Base-by-base conservation (phyloP, 345 rosid genomes). In the Isatis tinctoria region DNA sequence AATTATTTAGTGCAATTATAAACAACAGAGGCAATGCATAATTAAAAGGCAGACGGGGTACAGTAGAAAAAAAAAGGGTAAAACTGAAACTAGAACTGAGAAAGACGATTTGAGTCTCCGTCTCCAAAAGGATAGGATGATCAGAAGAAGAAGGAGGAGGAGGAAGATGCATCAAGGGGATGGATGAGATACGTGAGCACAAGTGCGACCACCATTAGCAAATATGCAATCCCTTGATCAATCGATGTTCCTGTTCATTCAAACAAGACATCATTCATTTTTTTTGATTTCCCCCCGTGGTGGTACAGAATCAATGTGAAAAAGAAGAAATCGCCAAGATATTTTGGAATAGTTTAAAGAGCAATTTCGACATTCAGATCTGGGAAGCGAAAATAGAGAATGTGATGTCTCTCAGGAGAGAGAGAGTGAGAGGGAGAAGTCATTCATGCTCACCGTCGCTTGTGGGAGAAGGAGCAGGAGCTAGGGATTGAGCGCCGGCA, bases 221-320 rank as follows among this genome's bases (percentile, higher is more conserved):
- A 80, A 72, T 88, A 86, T 0, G 90, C 92, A 36, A 86, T 79
- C 17, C 88, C 92, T 77, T 88, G 92, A 74, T 88, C 92, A 10
- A 88, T 79, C 74, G 88, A 83, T 41, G 87, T 78, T 70, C 90
- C 92, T 88, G 90, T 56, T 56, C 3, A 3, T 30, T 22, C 24
- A 1, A 47, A 47, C 2, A 9, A 47, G 4, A 47, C 3, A 48
- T 28, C 3, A 58, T 44, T 70, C n/a, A n/a, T n/a, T n/a, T n/a
- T n/a, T n/a, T n/a, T n/a, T n/a, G n/a, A n/a, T n/a, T n/a, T n/a
- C n/a, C n/a, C n/a, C n/a, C n/a, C n/a, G n/a, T n/a, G n/a, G n/a
- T n/a, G n/a, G n/a, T n/a, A n/a, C n/a, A 3, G 44, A 20, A 3
- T 27, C 41, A 69, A 56, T 56, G 63, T 53, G 53, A 22, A 24